Percentiles rank a stretch among this genome's conserved stretches.
phyloP scores from a whole-genome alignment of 495 filamentous ascomycete species.

The Pseudevernia furfuracea region DNA sequence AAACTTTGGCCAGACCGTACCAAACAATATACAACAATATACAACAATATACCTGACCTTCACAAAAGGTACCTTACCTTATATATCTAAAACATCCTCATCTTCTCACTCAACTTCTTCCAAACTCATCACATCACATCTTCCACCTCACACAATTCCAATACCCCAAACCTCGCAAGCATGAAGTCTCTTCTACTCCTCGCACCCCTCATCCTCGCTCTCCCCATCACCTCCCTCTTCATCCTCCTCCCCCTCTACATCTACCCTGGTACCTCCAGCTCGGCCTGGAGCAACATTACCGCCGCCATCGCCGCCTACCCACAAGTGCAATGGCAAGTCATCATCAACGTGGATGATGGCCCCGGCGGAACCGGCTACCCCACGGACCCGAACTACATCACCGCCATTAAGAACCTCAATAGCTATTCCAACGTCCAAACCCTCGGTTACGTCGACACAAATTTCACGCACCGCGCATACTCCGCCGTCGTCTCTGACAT shows the following conservation, averaged over 20 bases:
- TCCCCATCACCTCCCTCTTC: conserved; percentile 9
- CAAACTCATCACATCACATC: background rate
- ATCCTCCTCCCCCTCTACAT: conserved; percentile 36
- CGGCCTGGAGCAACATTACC: conserved; percentile 40
- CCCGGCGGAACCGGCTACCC: conserved; percentile 34
- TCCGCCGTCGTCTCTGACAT: conserved; percentile 35
- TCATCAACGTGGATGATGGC: conserved; percentile 44
- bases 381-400: conserved; percentile 28
- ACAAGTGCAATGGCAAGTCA: conserved; percentile 34
- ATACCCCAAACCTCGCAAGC: background rate
- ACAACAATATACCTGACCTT: too few relatives aligned
- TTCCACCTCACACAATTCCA: background rate
- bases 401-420: conserved; percentile 35
- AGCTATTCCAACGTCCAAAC: conserved; percentile 37
- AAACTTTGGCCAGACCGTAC: too few relatives aligned
- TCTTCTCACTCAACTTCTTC: too few relatives aligned
- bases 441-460: conserved; percentile 44
- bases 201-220: conserved; percentile 6
- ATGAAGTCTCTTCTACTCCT: conserved; percentile 5
- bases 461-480: conserved; percentile 28
- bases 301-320: conserved; percentile 32
- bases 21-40: too few relatives aligned
- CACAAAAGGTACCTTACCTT: too few relatives aligned
- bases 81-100: too few relatives aligned
- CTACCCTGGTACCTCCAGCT: conserved; percentile 33